A percentile compares a stretch with the other conserved stretches of the same genome.
Evolutionary conservation across 1,139 yeast genomes (phyloP).

Genomic region (Suhomyces bribrorum): DNA sequence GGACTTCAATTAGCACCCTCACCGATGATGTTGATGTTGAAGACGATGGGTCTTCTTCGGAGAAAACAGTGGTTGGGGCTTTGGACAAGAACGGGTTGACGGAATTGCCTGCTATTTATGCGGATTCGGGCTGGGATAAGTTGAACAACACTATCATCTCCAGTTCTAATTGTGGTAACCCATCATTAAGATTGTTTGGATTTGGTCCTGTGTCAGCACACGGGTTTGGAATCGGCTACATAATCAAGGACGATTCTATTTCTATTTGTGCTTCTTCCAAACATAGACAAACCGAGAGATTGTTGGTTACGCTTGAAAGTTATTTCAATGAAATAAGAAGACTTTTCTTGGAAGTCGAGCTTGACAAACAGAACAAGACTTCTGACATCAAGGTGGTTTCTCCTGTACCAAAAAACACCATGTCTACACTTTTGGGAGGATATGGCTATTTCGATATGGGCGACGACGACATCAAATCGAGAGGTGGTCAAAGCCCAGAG

Average conservation of each 20-base stretch:
- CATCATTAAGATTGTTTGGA: constrained; percentile 82
- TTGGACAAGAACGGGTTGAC: constrained; percentile 19
- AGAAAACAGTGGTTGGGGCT: constrained; percentile 22
- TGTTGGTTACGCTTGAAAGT: constrained; percentile 70
- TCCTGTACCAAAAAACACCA: constrained; percentile 8
- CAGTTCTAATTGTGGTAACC: constrained; percentile 65
- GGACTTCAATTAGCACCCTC: constrained; percentile 18
- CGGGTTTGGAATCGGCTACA: constrained; percentile 91
- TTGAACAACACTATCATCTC: constrained; percentile 57
- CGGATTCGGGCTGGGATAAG: constrained; percentile 69
- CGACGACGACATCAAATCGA: constrained; percentile 65
- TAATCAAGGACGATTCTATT: constrained; percentile 80
- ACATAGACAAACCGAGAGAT: constrained; percentile 86
- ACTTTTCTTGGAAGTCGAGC: constrained; percentile 49
- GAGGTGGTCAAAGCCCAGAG: constrained; percentile 74
- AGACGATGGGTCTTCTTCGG: constrained; percentile 22
- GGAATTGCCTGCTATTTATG: constrained; percentile 53
- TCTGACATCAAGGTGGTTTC: constrained; percentile 5
- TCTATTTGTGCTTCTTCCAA: constrained; percentile 87
- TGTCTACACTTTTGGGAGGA: constrained; percentile 68
- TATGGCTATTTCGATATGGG: constrained; percentile 79
- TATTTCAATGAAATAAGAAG: constrained; percentile 65
- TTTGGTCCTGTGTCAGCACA: constrained; percentile 90
- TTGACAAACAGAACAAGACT: constrained; percentile 7
- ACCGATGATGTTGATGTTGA: constrained; percentile 21